Evolutionary conservation across 768 basidiomycete species (phyloP).

Genomic region (Russula emetica): DNA sequence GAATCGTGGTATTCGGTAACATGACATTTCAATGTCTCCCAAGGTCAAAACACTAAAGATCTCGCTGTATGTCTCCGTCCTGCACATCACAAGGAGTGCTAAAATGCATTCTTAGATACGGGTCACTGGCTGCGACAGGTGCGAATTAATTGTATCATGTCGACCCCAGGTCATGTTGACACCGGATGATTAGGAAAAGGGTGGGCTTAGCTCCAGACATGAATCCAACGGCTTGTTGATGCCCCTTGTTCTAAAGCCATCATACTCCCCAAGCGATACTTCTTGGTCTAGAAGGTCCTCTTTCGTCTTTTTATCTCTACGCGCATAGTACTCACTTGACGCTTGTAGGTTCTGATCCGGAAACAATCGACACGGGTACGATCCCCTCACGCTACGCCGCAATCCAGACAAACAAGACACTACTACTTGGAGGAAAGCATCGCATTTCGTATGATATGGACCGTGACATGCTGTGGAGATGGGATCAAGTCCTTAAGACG

Average conservation of each 20-base stretch:
- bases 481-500: conserved; percentile 83
- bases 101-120: conserved; percentile 53
- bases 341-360: conserved; percentile 71
- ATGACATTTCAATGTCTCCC: conserved; percentile 6
- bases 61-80: conserved; percentile 52
- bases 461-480: conserved; percentile 89
- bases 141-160: conserved; percentile 21
- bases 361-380: conserved; percentile 86
- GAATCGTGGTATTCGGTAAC: neutral
- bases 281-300: conserved; percentile 64
- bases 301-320: neutral
- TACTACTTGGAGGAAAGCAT: conserved; percentile 69
- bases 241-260: conserved; percentile 45
- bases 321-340: neutral
- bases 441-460: conserved; percentile 84
- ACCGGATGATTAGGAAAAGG: conserved; percentile 57
- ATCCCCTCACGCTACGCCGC: conserved; percentile 70
- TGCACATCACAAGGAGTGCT: neutral
- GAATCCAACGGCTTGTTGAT: conserved; percentile 4
- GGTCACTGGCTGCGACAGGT: conserved; percentile 92
- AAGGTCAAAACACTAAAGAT: conserved; percentile 81
- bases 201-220: conserved; percentile 39
- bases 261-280: conserved; percentile 86
- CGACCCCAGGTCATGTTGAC: conserved; percentile 15
- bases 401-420: conserved; percentile 59